A percentile compares a stretch with the other conserved stretches of the same genome.
phyloP scores from a whole-genome alignment of 2,329 filamentous ascomycete genomes.

The Fusarium sp. region DNA sequence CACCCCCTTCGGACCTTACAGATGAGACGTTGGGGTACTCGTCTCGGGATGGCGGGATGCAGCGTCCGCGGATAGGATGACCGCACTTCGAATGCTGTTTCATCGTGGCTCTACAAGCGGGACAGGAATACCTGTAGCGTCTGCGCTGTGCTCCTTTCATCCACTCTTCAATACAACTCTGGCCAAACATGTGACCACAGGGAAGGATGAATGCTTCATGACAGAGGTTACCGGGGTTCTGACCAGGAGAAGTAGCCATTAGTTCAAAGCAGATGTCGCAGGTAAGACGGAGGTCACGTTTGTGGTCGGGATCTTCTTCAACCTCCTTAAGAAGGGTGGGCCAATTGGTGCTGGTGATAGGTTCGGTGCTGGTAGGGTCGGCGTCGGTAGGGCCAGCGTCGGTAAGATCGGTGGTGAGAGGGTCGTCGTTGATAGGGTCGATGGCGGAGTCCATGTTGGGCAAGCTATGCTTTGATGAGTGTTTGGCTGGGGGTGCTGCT shows the following conservation, averaged over 20 bases:
- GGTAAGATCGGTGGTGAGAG: neutral
- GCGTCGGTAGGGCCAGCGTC: too few relatives aligned
- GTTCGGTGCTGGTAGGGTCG: neutral
- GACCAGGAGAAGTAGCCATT: neutral
- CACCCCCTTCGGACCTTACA: neutral
- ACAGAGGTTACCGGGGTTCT: neutral
- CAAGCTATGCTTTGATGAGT: neutral
- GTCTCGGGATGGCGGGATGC: neutral
- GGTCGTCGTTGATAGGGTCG: neutral
- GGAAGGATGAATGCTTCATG: neutral
- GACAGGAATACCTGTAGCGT: neutral
- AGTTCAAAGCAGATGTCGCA: neutral
- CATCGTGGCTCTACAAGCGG: neutral
- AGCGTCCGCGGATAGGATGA: neutral
- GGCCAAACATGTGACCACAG: neutral
- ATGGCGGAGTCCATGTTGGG: neutral
- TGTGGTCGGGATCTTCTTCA: neutral
- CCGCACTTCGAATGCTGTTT: neutral
- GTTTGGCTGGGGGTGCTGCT: neutral
- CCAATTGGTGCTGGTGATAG: neutral
- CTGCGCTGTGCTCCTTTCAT: neutral
- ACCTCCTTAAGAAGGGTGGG: neutral
- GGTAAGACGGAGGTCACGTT: neutral
- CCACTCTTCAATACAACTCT: neutral
- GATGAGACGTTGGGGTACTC: neutral